Evolutionary conservation across 106 monocot genomes (phyloP).

Genomic region (Allium sativum): DNA sequence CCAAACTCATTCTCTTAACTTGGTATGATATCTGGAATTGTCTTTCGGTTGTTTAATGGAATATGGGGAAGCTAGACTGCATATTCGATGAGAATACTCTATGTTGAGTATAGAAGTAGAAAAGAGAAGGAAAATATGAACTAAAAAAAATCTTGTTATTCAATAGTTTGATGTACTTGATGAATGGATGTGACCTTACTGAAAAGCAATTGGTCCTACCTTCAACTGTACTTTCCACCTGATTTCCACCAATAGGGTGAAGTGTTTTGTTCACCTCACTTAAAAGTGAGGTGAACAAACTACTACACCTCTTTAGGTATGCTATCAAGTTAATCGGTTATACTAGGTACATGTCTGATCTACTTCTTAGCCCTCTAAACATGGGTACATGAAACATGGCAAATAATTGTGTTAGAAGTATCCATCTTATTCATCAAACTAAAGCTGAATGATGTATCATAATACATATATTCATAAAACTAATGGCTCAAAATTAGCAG

Average conservation of each 20-base stretch:
- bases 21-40: slow-evolving; percentile 46
- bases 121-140: slow-evolving; percentile 51
- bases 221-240: slow-evolving; percentile 83
- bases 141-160: slow-evolving; percentile 53
- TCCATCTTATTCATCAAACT: no score
- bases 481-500: no score
- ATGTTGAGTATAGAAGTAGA: slow-evolving; percentile 45
- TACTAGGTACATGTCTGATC: slow-evolving; percentile 3
- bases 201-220: slow-evolving; percentile 60
- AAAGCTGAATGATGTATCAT: no score
- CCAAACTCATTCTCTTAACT: slow-evolving; percentile 58
- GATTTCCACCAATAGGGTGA: no score
- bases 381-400: no score
- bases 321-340: slow-evolving; percentile 43
- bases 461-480: no score
- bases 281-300: no score
- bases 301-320: slow-evolving; percentile 65
- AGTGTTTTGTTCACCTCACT: no score
- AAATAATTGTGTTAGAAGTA: no score
- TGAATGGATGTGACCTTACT: slow-evolving; percentile 54
- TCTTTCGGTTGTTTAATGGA: slow-evolving; percentile 53
- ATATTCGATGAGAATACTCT: slow-evolving; percentile 50
- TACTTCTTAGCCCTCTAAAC: not conserved
- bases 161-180: slow-evolving; percentile 74
- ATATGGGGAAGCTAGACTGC: slow-evolving; percentile 57